phyloP scores from a whole-genome alignment of 257 asterid genomes.

The Plectranthus barbatus region DNA sequence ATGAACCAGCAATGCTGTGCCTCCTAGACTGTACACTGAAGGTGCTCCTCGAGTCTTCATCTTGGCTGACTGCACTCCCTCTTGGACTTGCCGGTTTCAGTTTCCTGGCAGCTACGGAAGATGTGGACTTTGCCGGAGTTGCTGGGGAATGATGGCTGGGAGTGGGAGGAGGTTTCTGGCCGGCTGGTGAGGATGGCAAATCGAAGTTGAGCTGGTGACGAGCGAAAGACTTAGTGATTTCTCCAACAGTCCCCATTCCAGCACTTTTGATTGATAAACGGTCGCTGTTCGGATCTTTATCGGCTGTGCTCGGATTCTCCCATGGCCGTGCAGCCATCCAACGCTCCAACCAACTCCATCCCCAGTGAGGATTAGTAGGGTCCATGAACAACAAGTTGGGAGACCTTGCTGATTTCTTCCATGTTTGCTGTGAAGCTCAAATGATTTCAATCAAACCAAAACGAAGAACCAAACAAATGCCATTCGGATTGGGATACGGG shows the following conservation, averaged over 20 bases:
- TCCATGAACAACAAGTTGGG: conserved; percentile 78
- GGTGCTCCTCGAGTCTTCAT: conserved; percentile 66
- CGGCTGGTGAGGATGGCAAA: conserved; percentile 44
- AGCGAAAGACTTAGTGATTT: conserved; percentile 15
- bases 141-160: no score
- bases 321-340: conserved; percentile 81
- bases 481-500: no score
- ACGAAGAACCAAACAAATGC: no score
- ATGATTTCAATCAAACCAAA: neutral
- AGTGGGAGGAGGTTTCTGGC: no score
- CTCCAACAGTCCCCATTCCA: no score
- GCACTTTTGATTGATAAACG: neutral
- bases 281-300: conserved; percentile 48
- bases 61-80: conserved; percentile 45
- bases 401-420: conserved; percentile 76
- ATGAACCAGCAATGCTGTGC: conserved; percentile 78
- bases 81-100: conserved; percentile 59
- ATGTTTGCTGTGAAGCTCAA: conserved; percentile 55
- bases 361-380: conserved; percentile 97
- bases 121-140: conserved; percentile 35
- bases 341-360: conserved; percentile 99
- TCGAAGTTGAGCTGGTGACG: conserved; percentile 79
- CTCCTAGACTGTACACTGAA: conserved; percentile 66
- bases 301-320: conserved; percentile 39
- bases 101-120: conserved; percentile 38